Base-by-base conservation (phyloP, 192 early-diverging fungal genomes). In the Kappamyces sp. region DNA sequence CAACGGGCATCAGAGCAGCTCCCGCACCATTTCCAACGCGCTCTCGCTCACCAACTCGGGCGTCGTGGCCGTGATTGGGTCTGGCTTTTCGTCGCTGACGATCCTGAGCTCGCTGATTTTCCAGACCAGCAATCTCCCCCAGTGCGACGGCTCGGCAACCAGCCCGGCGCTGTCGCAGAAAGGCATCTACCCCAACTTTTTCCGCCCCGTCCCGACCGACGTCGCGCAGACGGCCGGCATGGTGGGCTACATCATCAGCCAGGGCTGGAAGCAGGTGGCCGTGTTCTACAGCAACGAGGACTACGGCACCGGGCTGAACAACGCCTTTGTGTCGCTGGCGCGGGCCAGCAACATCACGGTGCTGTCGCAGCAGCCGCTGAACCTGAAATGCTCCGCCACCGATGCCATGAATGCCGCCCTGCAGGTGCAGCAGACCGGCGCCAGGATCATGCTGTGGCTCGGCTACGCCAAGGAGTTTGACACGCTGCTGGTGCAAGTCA, bases 401-500 rank as follows among this genome's bases (percentile, higher is more conserved):
- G 38, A 34, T 39, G 54, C 38, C 23, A 3, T 31, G 4, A 40
- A 36, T 12, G 36, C 36, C 33, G 23, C 23, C 23, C 31, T 57
- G 23, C 44, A 46, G 23, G 44, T 46, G 12, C 44, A 46, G 38
- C 4, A 3, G 2, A 15, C 54, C n/a, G 37, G 36, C 32, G 54
- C 54, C 3, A 3, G 54, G 3, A 57, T 57, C 46, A 40, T 57
- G 31, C 5, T 57, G 4, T 57, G 33, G 23, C 46, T 57, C 33
- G 54, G 54, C 10, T 9, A 40, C 23, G 8, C 5, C 33, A 3
- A 3, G 33, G 5, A 57, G 23, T 57, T 34, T 36, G 6, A 39
- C 10, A 40, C n/a, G n/a, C 4, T 57, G 13, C 31, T 57, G 8
- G n/a, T 3, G 4, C 7, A 5, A 40, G 38, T 23, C 5, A 57